Evolutionary conservation across 2,329 filamentous ascomycete species (phyloP).

Genomic region (Claviceps lovelessii): DNA sequence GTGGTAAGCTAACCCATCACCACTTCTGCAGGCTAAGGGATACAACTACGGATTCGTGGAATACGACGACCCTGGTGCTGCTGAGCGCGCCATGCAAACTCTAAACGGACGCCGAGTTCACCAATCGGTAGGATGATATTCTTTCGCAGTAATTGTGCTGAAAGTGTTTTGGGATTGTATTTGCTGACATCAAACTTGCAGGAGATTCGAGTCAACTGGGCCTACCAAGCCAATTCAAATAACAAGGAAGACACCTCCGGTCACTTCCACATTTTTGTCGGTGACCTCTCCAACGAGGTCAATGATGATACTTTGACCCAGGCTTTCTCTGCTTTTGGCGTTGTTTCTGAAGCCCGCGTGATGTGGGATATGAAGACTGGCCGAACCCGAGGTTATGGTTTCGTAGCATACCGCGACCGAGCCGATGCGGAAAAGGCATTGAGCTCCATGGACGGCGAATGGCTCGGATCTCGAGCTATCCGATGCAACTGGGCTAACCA

Average conservation of each 20-base stretch:
- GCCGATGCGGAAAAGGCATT: slow-evolving; percentile 88
- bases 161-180: background rate
- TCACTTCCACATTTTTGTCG: slow-evolving; percentile 98
- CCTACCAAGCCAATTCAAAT: slow-evolving; percentile 87
- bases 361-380: slow-evolving; percentile 99
- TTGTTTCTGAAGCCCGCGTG: slow-evolving; percentile 90
- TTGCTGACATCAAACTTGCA: slow-evolving; percentile 23
- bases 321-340: slow-evolving; percentile 91
- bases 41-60: slow-evolving; percentile 99
- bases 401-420: slow-evolving; percentile 92
- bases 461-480: slow-evolving; percentile 94
- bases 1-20: slow-evolving; percentile 17
- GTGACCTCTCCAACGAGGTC: slow-evolving; percentile 94
- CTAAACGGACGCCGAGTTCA: slow-evolving; percentile 91
- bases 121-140: slow-evolving; percentile 56
- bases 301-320: slow-evolving; percentile 90
- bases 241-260: slow-evolving; percentile 96
- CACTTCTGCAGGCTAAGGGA: slow-evolving; percentile 59
- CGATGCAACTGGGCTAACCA: slow-evolving; percentile 99
- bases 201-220: slow-evolving; percentile 99
- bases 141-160: background rate
- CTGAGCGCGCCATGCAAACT: slow-evolving; percentile 93
- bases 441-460: slow-evolving; percentile 97
- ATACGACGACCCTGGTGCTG: slow-evolving; percentile 92
- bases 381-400: slow-evolving; percentile 90